These are phyloP conservation scores for Neocatenulostroma microsporum DNA, from an alignment of 2,329 filamentous ascomycete species.

Conservation along the genomic window DNA sequence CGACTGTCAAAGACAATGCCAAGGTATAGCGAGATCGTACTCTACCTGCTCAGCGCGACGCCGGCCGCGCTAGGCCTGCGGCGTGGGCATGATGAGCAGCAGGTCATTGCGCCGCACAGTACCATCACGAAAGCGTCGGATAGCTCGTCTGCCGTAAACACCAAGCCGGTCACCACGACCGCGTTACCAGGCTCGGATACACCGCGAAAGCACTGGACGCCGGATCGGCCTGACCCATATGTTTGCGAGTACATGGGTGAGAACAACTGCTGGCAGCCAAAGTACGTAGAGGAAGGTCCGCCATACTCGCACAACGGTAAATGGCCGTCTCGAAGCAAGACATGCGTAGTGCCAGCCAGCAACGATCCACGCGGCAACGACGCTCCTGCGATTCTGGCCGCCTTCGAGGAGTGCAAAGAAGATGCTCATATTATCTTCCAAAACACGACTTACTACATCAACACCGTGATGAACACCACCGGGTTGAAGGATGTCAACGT, in stretches of 20 bases:
- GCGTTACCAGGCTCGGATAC: slow-evolving; percentile 10
- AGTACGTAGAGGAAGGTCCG: slow-evolving; percentile 14
- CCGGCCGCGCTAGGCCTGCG: no score
- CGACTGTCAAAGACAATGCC: no score
- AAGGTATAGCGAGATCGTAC: no score
- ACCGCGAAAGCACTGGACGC: slow-evolving; percentile 12
- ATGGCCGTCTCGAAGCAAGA: slow-evolving; percentile 18
- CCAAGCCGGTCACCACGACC: slow-evolving; percentile 8
- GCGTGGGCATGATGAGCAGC: no score
- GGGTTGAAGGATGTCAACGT: slow-evolving; percentile 41
- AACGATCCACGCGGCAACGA: slow-evolving; percentile 34
- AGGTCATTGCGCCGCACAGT: no score
- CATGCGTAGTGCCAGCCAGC: slow-evolving; percentile 15
- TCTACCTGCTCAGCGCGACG: no score
- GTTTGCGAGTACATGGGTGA: slow-evolving; percentile 20
- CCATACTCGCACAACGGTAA: slow-evolving; percentile 17
- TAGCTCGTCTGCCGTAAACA: no score
- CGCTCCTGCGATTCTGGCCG: slow-evolving; percentile 45
- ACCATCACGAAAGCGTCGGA: no score
- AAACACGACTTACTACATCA: slow-evolving; percentile 33
- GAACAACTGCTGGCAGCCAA: slow-evolving; percentile 21
- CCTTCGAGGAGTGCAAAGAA: slow-evolving; percentile 45
- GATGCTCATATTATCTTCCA: slow-evolving; percentile 46
- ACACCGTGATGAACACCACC: slow-evolving; percentile 44
- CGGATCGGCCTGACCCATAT: slow-evolving; percentile 21